A percentile compares a stretch with the other conserved stretches of the same genome.
phyloP scores from a whole-genome alignment of 1,284 basidiomycete species.

The Heterobasidion annosum region DNA sequence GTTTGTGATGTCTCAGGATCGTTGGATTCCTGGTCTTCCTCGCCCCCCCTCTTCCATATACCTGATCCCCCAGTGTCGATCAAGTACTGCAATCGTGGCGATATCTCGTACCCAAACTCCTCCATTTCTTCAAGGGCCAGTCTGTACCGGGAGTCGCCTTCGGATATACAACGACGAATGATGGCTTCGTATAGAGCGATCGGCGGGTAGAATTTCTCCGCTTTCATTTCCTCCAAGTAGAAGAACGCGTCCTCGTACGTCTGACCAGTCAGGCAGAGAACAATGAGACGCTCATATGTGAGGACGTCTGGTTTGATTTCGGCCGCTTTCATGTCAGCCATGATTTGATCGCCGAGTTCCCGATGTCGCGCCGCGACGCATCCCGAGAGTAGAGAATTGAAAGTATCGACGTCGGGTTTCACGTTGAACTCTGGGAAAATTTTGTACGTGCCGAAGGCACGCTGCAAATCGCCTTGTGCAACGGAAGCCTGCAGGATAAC shows the following conservation, averaged over 20 bases:
- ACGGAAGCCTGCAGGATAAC: constrained; percentile 58
- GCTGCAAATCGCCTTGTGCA: constrained; percentile 59
- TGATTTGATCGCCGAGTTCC: constrained; percentile 51
- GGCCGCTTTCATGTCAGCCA: constrained; percentile 51
- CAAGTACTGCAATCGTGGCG: constrained; percentile 21
- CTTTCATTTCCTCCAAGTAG: constrained; percentile 84
- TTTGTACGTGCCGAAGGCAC: constrained; percentile 72
- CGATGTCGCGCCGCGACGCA: constrained; percentile 49
- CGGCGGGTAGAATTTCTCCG: constrained; percentile 45
- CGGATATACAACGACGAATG: constrained; percentile 45
- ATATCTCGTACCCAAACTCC: constrained; percentile 33
- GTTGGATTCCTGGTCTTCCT: not conserved
- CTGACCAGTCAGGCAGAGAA: constrained; percentile 59
- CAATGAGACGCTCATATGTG: constrained; percentile 62
- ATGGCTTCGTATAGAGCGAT: constrained; percentile 51
- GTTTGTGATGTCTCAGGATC: too few relatives aligned
- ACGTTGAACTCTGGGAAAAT: constrained; percentile 47
- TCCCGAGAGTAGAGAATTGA: constrained; percentile 59
- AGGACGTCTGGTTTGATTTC: constrained; percentile 42
- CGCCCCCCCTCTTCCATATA: not conserved
- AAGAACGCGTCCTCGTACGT: constrained; percentile 82
- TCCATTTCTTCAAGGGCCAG: constrained; percentile 68
- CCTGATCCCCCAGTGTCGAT: constrained; percentile 13
- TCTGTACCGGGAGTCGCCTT: constrained; percentile 53
- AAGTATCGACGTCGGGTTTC: constrained; percentile 55